Evolutionary conservation across 176 grass and related monocot genomes (phyloP), one percentile per base, ranked within the genome.

Genomic region (Lolium multiflorum): DNA sequence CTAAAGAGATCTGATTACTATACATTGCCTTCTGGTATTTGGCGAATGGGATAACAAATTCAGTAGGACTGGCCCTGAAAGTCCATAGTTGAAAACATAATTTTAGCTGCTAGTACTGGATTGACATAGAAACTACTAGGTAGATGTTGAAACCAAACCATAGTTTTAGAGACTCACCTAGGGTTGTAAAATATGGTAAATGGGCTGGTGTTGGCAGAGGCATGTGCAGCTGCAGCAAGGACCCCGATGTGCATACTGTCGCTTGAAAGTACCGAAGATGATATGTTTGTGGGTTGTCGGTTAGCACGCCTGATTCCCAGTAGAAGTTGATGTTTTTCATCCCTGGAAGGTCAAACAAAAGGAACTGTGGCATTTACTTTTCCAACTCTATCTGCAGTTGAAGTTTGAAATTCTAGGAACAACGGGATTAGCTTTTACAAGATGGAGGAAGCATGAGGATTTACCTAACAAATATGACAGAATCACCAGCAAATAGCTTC

Each of bases 201-300:
- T 47, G 97, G 92, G 72, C 97, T 99, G 83, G 77, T 83, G 72
- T 99, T 99, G 70, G 97, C 92, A 80, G 97, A 92, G 31, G 97
- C 97, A 89, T 99, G 97, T 56, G 97, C 97, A n/a, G 97, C 97
- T 64, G 97, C 97, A 43, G 97, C 97, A 47, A 99, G 94, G 76
- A 99, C 95, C 35, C 97, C 97, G 74, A 99, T 99, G 89, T 99
- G 97, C 97, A 99, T 99, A 78, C 97, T 99, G 89, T 99, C 94
- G 7, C 94, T 99, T 85, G 97, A 94, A 38, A 99, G 90, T 43
- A 99, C 97, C 11, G 97, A 99, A 69, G 97, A 99, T 8, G 92
- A 93, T 89, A 94, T 94, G 79, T 97, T 97, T 39, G 92, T 94
- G 9, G 94, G 92, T 77, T 99, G 97, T 61, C 97, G 79, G 86